Evolutionary conservation across 139 green algal genomes (phyloP).

Genomic region (Chlorella vulgaris): DNA sequence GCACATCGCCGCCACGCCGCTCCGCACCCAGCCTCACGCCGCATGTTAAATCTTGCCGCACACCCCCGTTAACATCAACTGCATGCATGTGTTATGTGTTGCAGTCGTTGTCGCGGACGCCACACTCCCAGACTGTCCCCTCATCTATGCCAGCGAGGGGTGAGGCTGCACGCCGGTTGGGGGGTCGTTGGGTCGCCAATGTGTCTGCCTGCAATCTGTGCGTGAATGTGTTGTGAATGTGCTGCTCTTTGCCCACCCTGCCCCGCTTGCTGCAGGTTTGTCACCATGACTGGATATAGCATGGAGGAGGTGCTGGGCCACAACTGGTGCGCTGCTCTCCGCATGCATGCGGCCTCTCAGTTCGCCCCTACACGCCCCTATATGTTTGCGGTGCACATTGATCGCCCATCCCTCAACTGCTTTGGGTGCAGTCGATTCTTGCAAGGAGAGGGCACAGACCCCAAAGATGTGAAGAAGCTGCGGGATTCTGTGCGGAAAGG

Average conservation of each 20-base stretch:
- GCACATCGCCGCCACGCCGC: too few species aligned
- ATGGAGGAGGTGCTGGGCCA: conserved; percentile 93
- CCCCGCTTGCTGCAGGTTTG: conserved; percentile 75
- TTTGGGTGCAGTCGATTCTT: conserved; percentile 87
- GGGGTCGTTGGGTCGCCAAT: too few species aligned
- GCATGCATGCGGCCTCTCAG: too few species aligned
- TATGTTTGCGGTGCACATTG: too few species aligned
- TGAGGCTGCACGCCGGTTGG: too few species aligned
- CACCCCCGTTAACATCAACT: too few species aligned
- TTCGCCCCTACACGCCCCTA: too few species aligned
- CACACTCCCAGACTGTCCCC: conserved; percentile 91
- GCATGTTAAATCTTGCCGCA: too few species aligned
- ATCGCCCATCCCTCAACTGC: not conserved
- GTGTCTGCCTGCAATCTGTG: too few species aligned
- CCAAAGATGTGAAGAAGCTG: conserved; percentile 84
- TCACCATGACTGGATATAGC: conserved; percentile 95
- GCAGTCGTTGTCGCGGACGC: conserved; percentile 91
- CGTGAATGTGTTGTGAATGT: too few species aligned
- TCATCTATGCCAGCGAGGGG: conserved; percentile 94
- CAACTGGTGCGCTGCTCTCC: conserved; percentile 84
- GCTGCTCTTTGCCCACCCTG: too few species aligned
- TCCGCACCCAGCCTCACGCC: not conserved
- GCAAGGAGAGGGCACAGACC: conserved; percentile 95
- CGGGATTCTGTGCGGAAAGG: conserved; percentile 74
- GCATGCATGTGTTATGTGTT: not conserved